Percentiles rank a stretch among this genome's conserved stretches.
Evolutionary conservation across 176 grass and related monocot genomes (phyloP).

Genomic region (Stipa capillata): DNA sequence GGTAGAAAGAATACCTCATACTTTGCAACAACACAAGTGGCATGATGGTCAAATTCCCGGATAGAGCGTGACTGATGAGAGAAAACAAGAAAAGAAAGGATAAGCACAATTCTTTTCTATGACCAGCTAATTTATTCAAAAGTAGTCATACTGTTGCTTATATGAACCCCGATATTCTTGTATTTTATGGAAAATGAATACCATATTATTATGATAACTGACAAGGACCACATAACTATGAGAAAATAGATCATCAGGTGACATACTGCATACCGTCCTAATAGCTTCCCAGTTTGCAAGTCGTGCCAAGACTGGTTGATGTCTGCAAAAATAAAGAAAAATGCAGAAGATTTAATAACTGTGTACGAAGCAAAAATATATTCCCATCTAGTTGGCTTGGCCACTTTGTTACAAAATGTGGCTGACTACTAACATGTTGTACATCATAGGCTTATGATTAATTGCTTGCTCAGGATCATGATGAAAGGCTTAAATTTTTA

Average conservation of each 20-base stretch:
- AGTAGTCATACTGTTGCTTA: neutral
- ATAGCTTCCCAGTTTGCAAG: slow-evolving; percentile 98
- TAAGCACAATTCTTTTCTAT: neutral
- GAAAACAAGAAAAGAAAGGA: neutral
- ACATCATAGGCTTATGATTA: neutral
- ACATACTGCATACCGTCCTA: slow-evolving; percentile 46
- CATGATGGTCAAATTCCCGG: slow-evolving; percentile 85
- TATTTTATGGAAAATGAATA: neutral
- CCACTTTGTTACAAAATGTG: neutral
- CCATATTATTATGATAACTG: neutral
- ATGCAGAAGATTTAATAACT: neutral
- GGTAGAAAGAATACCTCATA: slow-evolving; percentile 70
- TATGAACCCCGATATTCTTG: neutral
- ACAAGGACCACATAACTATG: neutral
- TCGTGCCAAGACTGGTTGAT: slow-evolving; percentile 64
- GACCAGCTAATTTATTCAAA: slow-evolving; percentile 4
- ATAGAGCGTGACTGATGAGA: slow-evolving; percentile 63
- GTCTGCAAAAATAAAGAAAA: slow-evolving; percentile 38
- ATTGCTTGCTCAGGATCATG: neutral
- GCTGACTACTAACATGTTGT: neutral
- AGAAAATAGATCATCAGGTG: neutral
- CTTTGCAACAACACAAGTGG: slow-evolving; percentile 80
- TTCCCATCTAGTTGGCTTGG: neutral
- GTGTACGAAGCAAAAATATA: neutral
- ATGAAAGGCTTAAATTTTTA: neutral